Conservation (phyloP, 169 alveolate genomes). For the Plasmodium gonderi region DNA sequence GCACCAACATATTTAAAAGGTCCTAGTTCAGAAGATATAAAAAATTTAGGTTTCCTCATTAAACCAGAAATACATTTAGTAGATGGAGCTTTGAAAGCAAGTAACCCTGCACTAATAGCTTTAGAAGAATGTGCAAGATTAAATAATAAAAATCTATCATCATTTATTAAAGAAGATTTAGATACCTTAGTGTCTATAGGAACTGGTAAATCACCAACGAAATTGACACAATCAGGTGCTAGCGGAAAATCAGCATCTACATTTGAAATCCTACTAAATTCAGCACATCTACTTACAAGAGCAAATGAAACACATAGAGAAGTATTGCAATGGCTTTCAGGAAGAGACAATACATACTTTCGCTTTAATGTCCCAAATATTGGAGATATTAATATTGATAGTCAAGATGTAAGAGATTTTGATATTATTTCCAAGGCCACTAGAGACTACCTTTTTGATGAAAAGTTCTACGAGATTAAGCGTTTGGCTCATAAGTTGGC, state of each 20-base stretch:
- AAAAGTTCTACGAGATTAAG: constrained; percentile 73
- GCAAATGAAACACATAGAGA: constrained; percentile 75
- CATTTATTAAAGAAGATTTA: constrained; percentile 76
- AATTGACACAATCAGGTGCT: constrained; percentile 67
- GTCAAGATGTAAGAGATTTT: constrained; percentile 43
- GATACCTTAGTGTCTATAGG: constrained; percentile 78
- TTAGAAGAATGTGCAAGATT: constrained; percentile 82
- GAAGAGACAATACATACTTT: constrained; percentile 69
- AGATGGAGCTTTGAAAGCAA: constrained; percentile 84
- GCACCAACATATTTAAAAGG: constrained; percentile 89
- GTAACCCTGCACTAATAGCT: constrained; percentile 86
- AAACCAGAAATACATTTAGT: constrained; percentile 84
- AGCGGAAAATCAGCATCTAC: constrained; percentile 43
- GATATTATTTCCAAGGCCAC: constrained; percentile 76
- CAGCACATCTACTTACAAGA: constrained; percentile 67
- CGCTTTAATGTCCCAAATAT: constrained; percentile 76
- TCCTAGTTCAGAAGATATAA: constrained; percentile 79
- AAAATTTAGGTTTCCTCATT: constrained; percentile 76
- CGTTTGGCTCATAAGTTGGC: constrained; percentile 73
- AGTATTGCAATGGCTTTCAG: constrained; percentile 73
- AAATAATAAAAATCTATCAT: constrained; percentile 30
- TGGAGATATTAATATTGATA: constrained; percentile 75
- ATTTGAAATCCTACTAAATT: constrained; percentile 66
- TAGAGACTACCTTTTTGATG: constrained; percentile 73
- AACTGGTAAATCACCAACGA: constrained; percentile 69